Evolutionary conservation across 2,329 filamentous ascomycete species (phyloP), one percentile per base, ranked within the genome.

Genomic region (Onygenales sp.): DNA sequence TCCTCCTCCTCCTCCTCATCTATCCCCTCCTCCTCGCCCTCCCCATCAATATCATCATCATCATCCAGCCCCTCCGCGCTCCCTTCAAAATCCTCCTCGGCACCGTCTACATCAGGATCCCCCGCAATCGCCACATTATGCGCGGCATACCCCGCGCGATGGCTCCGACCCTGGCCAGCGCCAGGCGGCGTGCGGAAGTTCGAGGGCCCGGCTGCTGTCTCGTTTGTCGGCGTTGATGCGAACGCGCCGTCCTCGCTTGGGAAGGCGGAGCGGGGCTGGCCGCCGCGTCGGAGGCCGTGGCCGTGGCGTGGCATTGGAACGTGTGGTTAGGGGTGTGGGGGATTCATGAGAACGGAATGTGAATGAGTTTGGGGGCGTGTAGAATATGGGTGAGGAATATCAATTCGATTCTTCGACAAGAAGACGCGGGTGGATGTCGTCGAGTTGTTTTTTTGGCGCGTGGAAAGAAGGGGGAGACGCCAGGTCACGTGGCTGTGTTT

Each of bases 1-100:
- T 57, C 53, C 13, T 58, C 59, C 49, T 31, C 47, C 47, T 21
- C 31, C 27, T 47, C 44, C 21, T 21, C 44, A 9, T 61, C 57
- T 63, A 62, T 56, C 56, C 58, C 59, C 61, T 34, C 43, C 32
- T 52, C 40, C 51, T 53, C 52, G 50, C 52, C 50, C 42, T 34
- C 53, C 49, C 17, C 49, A n/a, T 36, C 14, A 36, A 40, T 9
- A 42, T 40, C 47, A 49, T n/a, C 14, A 42, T 40, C 34, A 9
- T 51, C 37, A 14, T 45, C 40, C 9, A 44, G 13, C 37, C 42
- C 34, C 31, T 31, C 50, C 21, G 21, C 27, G 6, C 42, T 36
- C 7, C 32, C 33, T 13, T 27, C 36, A 39, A 33, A 27, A 8
- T 42, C 52, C 10, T 37, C 47, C 21, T 47, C 44, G 3, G 31